Base-by-base conservation (phyloP, 495 filamentous ascomycete genomes). In the Xylaria intraflava region DNA sequence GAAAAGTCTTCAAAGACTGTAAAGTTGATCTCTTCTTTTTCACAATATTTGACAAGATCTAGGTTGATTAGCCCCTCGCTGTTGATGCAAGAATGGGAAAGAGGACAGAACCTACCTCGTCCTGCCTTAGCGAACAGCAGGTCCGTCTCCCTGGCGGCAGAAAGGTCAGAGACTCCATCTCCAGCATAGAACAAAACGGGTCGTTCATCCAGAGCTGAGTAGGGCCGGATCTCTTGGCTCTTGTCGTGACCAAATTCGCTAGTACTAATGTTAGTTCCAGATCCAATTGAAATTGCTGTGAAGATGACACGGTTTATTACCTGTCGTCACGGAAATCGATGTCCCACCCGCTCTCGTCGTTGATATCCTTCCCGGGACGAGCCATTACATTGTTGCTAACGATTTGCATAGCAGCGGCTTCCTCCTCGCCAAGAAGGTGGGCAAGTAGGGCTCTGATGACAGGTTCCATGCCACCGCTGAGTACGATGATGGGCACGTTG, bases 201-300 rank as follows among this genome's bases (percentile, higher is more conserved):
- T 48, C 89, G 75, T 51, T 84, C 72, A 0, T 89, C 85, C 10
- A 93, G 76, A 40, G 68, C 64, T n/a, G 85, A 81, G 65, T 96
- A 96, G 1, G 85, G 87, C 58, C 87, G 83, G 61, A 98, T 90
- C 57, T 88, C 87, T 31, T 89, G 69, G 26, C 83, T 88, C 78
- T 98, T 96, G 76, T 98, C 92, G 60, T 98, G 92, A 9, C 92
- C 92, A 59, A 91, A 93, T 44, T 82, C 78, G 60, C 87, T 92
- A 53, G 46, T 24, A 31, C 51, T 7, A 8, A 20, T 2, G 36
- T 62, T 24, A 62, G 51, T 30, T 38, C 48, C 30, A 16, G 4
- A 6, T 16, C 10, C 23, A 7, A 5, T n/a, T 17, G 1, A 4
- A 5, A 31, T 17, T 23, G 4, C 16, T 19, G 14, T n/a, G 23